Evolutionary conservation across 2,329 filamentous ascomycete species (phyloP), one percentile per base, ranked within the genome.

Genomic region (Xylaria sp.): DNA sequence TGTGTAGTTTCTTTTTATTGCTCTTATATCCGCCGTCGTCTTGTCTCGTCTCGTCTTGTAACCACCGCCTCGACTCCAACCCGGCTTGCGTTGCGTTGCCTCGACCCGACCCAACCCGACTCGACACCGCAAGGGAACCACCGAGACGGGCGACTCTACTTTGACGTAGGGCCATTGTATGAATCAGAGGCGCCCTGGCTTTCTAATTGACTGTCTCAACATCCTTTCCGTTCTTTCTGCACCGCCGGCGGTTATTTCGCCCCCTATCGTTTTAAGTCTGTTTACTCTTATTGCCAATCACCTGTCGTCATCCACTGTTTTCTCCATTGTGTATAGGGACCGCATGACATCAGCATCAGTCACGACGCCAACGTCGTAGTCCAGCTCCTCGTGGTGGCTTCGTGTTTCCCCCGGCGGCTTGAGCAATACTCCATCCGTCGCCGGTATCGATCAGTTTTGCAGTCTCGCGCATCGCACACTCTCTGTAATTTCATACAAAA

Each of bases 191-290:
- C 73, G 73, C 70, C 69, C 61, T 73, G 70, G 72, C 68, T 75
- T 75, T 71, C 74, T 76, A 75, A 75, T 77, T 70, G 71, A 71
- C 67, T 70, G 62, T 72, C 63, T 51, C 64, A 55, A 33, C 62
- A 66, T 57, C 60, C 25, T 56, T 74, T 67, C 66, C 39, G 25
- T 73, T 72, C 68, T 54, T 73, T 72, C 69, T 74, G 69, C 72
- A 75, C 73, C 75, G 75, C 74, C 69, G 77, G 76, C 77, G 76
- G 77, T 77, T 76, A 68, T 75, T 75, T 75, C 75, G 75, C 75
- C 75, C 73, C 73, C 61, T 69, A 72, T 69, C 58, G 68, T 71
- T 72, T 69, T 71, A 65, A 65, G 36, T 67, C 54, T 69, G 66
- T 62, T 60, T 51, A 55, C 39, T 61, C 57, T 68, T 71, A 67